Evolutionary conservation across 148 eudicot species (phyloP).

Genomic region (Dianthus caryophyllus): DNA sequence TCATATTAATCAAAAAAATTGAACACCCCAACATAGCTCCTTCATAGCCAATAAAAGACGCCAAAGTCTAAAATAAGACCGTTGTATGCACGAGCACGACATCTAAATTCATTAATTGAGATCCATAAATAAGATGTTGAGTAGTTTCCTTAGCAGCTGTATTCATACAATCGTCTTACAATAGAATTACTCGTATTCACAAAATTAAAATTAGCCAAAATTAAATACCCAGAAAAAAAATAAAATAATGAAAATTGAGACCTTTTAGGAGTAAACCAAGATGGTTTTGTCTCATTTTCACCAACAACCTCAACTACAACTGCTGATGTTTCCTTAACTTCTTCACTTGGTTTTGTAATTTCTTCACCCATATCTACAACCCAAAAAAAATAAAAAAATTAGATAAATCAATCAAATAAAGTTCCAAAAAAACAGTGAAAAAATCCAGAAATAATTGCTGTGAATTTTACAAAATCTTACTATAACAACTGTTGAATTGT

Average conservation of each 20-base stretch:
- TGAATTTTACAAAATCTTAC: constrained; percentile 8
- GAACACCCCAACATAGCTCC: neutral
- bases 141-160: no score
- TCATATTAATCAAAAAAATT: neutral
- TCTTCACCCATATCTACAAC: constrained; percentile 25
- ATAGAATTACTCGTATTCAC: no score
- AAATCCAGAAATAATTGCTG: neutral
- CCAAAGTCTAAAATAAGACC: no score
- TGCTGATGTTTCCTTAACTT: constrained; percentile 23
- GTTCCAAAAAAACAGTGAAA: neutral
- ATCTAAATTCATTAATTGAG: no score
- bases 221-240: neutral
- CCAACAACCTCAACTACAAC: constrained; percentile 26
- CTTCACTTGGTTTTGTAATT: constrained; percentile 26
- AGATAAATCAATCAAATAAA: no score
- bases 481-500: neutral
- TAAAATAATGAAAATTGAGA: constrained; percentile 13
- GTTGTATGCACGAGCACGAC: no score
- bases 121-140: neutral
- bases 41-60: neutral
- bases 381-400: neutral
- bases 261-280: constrained; percentile 89
- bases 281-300: constrained; percentile 39
- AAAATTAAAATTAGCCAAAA: no score
- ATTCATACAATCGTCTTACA: no score